phyloP scores from a whole-genome alignment of 306 rosid genomes.

The Glycine soja region DNA sequence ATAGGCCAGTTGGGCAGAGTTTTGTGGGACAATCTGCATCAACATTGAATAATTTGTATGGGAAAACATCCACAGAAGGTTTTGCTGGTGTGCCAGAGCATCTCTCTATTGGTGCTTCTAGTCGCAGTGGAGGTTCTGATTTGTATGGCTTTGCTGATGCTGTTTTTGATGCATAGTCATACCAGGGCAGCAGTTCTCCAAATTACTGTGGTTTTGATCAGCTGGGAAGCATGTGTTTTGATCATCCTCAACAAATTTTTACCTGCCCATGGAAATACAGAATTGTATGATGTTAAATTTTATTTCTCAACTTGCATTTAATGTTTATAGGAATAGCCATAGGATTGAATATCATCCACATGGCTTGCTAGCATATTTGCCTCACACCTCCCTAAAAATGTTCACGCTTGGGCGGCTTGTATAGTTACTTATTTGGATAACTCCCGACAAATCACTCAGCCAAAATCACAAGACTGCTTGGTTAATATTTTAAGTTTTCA shows the following conservation, averaged over 20 bases:
- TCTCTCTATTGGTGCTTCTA: constrained; percentile 38
- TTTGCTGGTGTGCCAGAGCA: constrained; percentile 49
- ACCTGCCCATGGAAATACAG: constrained; percentile 29
- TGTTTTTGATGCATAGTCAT: constrained; percentile 52
- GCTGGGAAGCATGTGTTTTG: constrained; percentile 31
- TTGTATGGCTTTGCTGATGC: constrained; percentile 68
- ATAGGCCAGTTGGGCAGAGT: constrained; percentile 52
- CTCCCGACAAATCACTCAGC: neutral
- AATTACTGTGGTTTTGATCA: constrained; percentile 18
- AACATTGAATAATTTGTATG: constrained; percentile 45
- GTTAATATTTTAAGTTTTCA: neutral
- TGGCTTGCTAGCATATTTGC: neutral
- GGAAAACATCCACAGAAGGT: constrained; percentile 48
- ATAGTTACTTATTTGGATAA: neutral
- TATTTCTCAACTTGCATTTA: constrained; percentile 13
- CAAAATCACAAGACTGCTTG: neutral
- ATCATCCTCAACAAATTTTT: neutral
- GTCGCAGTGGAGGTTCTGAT: constrained; percentile 53
- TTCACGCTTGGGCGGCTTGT: neutral
- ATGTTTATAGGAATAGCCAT: constrained; percentile 29
- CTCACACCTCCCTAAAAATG: neutral
- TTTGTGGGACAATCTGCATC: constrained; percentile 47
- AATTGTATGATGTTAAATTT: constrained; percentile 5
- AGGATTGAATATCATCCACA: neutral
- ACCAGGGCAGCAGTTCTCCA: constrained; percentile 32